Evolutionary conservation across 2,329 filamentous ascomycete genomes (phyloP).

Genomic region (Ophiocordyceps camponoti-floridani): DNA sequence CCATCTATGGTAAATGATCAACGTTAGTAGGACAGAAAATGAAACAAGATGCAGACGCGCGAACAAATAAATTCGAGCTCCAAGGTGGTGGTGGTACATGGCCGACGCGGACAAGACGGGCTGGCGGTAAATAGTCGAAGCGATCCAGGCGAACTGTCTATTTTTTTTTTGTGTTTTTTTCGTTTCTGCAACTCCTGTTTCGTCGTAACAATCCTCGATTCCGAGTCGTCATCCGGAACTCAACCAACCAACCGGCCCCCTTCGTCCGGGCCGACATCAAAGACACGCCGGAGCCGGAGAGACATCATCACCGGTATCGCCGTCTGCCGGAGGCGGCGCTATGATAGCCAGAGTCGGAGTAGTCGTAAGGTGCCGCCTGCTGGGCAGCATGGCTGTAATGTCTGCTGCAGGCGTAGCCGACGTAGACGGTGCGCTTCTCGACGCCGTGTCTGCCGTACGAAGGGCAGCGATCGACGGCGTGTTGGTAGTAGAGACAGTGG

Average conservation of each 20-base stretch:
- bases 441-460: constrained; percentile 51
- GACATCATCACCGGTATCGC: constrained; percentile 29
- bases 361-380: constrained; percentile 20
- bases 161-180: background rate
- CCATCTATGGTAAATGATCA: background rate
- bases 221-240: too few species aligned
- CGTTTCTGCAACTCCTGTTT: background rate
- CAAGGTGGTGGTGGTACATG: background rate
- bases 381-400: constrained; percentile 18
- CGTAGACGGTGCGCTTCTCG: constrained; percentile 59
- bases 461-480: constrained; percentile 68
- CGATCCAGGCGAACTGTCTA: background rate
- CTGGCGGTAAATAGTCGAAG: background rate
- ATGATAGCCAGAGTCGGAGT: constrained; percentile 37
- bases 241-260: too few species aligned
- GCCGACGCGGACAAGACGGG: background rate
- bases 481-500: constrained; percentile 74
- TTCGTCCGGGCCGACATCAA: background rate
- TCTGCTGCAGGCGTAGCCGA: constrained; percentile 56
- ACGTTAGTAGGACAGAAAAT: too few species aligned
- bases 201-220: too few species aligned
- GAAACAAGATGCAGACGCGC: too few species aligned
- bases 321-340: constrained; percentile 27
- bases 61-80: too few species aligned
- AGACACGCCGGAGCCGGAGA: too few species aligned